phyloP scores from a whole-genome alignment of 176 grass and related monocot species.

The Triticum urartu region DNA sequence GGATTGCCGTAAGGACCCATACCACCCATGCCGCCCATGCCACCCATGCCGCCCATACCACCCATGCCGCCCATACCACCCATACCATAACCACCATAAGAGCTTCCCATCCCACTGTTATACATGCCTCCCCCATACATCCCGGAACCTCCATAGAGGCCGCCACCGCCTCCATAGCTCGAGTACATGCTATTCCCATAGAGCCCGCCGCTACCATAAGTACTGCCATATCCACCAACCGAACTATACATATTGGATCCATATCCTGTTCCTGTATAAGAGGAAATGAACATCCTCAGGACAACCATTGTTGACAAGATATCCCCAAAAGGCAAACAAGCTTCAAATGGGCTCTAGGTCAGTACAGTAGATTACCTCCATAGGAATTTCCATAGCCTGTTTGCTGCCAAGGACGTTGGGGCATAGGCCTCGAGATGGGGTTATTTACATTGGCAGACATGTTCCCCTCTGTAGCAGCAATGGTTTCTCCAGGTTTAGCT shows the following conservation, averaged over 20 bases:
- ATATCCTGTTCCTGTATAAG: slow-evolving; percentile 53
- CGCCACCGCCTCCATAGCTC: slow-evolving; percentile 51
- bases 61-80: slow-evolving; percentile 57
- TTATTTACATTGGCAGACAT: slow-evolving; percentile 34
- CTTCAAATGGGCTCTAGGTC: neutral
- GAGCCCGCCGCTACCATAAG: slow-evolving; percentile 53
- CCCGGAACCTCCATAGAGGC: slow-evolving; percentile 52
- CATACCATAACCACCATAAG: slow-evolving; percentile 52
- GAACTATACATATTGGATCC: slow-evolving; percentile 68
- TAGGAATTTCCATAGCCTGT: slow-evolving; percentile 65
- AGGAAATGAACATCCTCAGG: neutral
- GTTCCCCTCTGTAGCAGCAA: slow-evolving; percentile 34
- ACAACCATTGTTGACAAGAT: neutral
- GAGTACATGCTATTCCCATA: slow-evolving; percentile 80
- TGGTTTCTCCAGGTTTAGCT: slow-evolving; percentile 77
- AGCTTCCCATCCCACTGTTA: slow-evolving; percentile 40
- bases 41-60: slow-evolving; percentile 54
- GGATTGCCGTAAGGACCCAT: slow-evolving; percentile 81
- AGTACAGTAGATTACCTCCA: slow-evolving; percentile 46
- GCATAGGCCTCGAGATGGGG: slow-evolving; percentile 50
- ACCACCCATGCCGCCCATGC: slow-evolving; percentile 48
- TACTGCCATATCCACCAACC: slow-evolving; percentile 37
- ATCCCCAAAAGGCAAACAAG: neutral
- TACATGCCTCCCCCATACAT: slow-evolving; percentile 82
- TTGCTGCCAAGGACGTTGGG: slow-evolving; percentile 84